Base-by-base conservation (phyloP, 805 yeast species). In the Saccharomyces kudriavzevii region DNA sequence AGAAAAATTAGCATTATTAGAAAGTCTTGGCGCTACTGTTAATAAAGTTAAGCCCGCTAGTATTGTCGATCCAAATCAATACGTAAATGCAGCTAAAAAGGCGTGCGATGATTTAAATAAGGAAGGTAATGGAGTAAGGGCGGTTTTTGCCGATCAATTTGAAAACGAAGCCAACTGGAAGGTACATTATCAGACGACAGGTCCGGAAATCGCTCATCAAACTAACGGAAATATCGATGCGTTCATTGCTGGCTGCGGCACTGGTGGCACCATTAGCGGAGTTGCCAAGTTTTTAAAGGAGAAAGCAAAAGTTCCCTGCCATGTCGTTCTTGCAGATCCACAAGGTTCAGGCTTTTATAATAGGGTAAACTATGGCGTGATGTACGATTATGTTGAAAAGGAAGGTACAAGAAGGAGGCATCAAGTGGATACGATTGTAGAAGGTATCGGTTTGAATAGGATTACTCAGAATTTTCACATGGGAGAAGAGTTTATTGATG, bases 261-360 rank as follows among this genome's bases (percentile, higher is more conserved):
- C 99, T 0, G 99, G 94, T 50, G 99, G 99, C 54, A 94, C 99
- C 1, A 89, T 92, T 48, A 77, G 96, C n/a, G 99, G 99, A 53
- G 90, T 90, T 28, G 80, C 96, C 2, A 77, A 77, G 56, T 94
- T 77, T 69, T 75, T 92, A 62, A 89, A 84, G 63, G 80, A 76
- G 52, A 87, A 81, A 62, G 79, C 74, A 50, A 66, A 73, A 40
- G 47, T 65, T 2, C 48, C 65, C 0, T 64, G 85, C 0, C 74
- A 70, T 47, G 78, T 85, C 1, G 77, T 88, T 2, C 72, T 94
- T 29, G 96, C 97, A 0, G 99, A 92, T 69, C 98, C 98, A 0
- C 97, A 89, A 63, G 99, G 99, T 0, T 84, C 94, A 14, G 99
- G 99, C 0, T 78, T 94, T 58, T 87, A 78, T 64, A 89, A 92